Evolutionary conservation across 2,329 filamentous ascomycete species (phyloP).

Genomic region (Paecilomyces niveus): DNA sequence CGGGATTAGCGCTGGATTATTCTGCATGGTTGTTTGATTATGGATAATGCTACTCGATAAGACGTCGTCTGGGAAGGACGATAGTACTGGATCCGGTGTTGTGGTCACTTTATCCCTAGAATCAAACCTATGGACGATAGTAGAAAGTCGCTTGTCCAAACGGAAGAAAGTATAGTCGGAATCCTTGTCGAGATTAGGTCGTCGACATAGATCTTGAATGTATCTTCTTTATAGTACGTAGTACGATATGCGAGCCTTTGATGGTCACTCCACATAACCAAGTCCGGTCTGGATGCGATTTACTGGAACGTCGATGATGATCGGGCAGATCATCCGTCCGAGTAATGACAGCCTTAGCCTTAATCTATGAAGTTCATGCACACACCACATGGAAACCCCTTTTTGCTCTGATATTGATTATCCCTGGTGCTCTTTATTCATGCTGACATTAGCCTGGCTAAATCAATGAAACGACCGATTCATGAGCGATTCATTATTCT

Average conservation of each 20-base stretch:
- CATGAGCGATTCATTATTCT: neutral
- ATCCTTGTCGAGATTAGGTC: no score
- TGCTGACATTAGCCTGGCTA: neutral
- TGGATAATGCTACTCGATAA: neutral
- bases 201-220: no score
- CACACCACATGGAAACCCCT: neutral
- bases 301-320: neutral
- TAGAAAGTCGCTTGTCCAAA: neutral
- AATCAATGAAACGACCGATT: neutral
- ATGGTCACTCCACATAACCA: neutral
- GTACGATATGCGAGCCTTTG: no score
- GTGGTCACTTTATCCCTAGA: no score
- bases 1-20: neutral
- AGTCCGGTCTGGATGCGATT: neutral
- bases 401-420: neutral
- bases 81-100: no score
- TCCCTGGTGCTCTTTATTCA: neutral
- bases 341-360: neutral
- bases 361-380: neutral
- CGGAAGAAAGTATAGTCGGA: no score
- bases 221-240: neutral
- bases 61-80: no score
- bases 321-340: neutral
- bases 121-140: neutral
- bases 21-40: neutral